These are phyloP conservation scores for Melanopsichium pennsylvanicum DNA, from an alignment of 1,284 basidiomycete species.

Conservation along the genomic window DNA sequence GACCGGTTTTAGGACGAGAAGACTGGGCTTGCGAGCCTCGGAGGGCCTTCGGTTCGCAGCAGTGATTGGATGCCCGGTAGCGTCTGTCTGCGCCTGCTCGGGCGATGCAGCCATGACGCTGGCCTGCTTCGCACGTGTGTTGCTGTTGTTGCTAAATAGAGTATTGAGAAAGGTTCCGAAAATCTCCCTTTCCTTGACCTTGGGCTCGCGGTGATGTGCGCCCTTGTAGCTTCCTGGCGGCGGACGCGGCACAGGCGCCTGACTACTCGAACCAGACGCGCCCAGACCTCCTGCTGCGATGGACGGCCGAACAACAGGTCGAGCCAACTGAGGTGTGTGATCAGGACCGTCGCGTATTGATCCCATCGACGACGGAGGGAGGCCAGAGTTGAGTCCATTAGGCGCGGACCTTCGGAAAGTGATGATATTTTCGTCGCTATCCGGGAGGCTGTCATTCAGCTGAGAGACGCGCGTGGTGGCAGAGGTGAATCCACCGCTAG, in stretches of 20 bases:
- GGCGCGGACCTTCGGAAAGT: conserved; percentile 23
- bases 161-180: conserved; percentile 20
- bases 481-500: conserved; percentile 6
- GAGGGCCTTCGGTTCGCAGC: conserved; percentile 8
- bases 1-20: conserved; percentile 23
- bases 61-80: conserved; percentile 6
- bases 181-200: conserved; percentile 13
- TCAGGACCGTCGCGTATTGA: conserved; percentile 2
- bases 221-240: conserved; percentile 40
- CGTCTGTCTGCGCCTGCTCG: conserved; percentile 9
- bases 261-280: neutral
- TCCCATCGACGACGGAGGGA: conserved; percentile 8
- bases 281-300: neutral
- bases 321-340: neutral
- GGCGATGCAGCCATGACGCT: neutral
- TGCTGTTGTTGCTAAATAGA: conserved; percentile 3
- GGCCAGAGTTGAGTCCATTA: conserved; percentile 14
- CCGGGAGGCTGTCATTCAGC: conserved; percentile 36
- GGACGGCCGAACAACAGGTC: neutral
- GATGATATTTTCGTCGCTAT: conserved; percentile 17
- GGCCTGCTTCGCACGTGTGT: neutral
- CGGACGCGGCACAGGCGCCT: conserved; percentile 4
- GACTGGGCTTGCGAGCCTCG: conserved; percentile 17
- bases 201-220: conserved; percentile 24
- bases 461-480: conserved; percentile 28